Percentiles rank a stretch among this genome's conserved stretches.
These are phyloP conservation scores for Cordyceps militaris DNA, from an alignment of 2,329 filamentous ascomycete genomes.

Conservation along the genomic window DNA sequence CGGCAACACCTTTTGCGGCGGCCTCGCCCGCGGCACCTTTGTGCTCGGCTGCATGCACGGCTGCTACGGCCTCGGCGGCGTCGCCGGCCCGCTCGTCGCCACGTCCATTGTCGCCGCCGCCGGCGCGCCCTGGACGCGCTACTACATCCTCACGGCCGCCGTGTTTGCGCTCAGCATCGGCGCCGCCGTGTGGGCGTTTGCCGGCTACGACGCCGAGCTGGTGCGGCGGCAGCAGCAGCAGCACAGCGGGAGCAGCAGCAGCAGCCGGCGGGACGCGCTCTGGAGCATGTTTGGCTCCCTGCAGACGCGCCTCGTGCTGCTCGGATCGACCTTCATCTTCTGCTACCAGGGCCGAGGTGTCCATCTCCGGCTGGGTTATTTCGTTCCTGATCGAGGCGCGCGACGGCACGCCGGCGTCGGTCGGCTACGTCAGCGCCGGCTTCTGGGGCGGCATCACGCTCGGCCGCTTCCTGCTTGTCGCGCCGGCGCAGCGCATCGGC, in stretches of 20 bases:
- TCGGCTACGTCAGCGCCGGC: constrained; percentile 73
- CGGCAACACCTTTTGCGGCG: constrained; percentile 52
- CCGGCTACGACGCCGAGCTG: constrained; percentile 58
- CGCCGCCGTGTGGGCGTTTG: constrained; percentile 61
- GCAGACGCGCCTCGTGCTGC: constrained; percentile 53
- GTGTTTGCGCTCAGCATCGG: constrained; percentile 50
- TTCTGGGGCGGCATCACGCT: constrained; percentile 70
- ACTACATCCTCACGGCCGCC: constrained; percentile 61
- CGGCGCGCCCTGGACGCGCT: constrained; percentile 58
- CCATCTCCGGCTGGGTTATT: constrained; percentile 80
- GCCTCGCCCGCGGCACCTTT: constrained; percentile 45
- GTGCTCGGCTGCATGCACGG: constrained; percentile 60
- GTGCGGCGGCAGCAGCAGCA: constrained; percentile 27
- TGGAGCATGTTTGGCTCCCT: constrained; percentile 41
- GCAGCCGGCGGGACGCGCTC: constrained; percentile 21
- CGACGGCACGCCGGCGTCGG: constrained; percentile 58
- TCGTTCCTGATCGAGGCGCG: constrained; percentile 72
- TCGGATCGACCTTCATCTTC: constrained; percentile 77
- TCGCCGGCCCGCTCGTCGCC: constrained; percentile 63
- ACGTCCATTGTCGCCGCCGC: constrained; percentile 60
- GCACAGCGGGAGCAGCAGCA: constrained; percentile 14
- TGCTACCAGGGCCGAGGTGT: constrained; percentile 82
- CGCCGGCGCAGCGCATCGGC: constrained; percentile 58
- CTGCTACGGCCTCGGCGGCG: constrained; percentile 59
- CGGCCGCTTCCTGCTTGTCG: constrained; percentile 65